Base-by-base conservation (phyloP, 169 alveolate species). In the Pseudocohnilembus persalinus region DNA sequence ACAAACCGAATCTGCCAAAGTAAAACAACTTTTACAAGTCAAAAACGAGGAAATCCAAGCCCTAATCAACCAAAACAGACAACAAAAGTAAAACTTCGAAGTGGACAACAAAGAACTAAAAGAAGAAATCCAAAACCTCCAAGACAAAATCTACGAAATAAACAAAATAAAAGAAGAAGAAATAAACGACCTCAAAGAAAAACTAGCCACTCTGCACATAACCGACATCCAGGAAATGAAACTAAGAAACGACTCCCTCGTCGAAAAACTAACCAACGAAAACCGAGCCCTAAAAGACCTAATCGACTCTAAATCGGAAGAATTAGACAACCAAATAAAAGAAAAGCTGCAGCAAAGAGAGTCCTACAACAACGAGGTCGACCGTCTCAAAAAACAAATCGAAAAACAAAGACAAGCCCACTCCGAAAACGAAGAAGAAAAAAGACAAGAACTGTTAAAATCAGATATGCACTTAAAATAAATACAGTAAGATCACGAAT, bases 301-400 rank as follows among this genome's bases (percentile, higher is more conserved):
- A 26, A 29, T 86, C 32, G 82, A 79, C 29, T 32, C 16, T 25
- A 86, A 86, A 49, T 27, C 73, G 64, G 80, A 74, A 29, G 90
- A 86, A 74, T 63, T 86, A 20, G n/a, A 86, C 25, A 86, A 86
- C 33, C 64, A 75, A 30, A 65, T 80, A 28, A 75, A 49, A 30
- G 90, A 86, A 81, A 86, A 86, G 76, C n/a, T 32, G 31, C 63
- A 80, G 30, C 35, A 86, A 81, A 86, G 79, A 68, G 90, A 86
- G 63, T 65, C 77, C 32, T 86, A 78, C 72, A 83, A 86, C 76
- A 73, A 83, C 30, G 85, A 79, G n/a, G 73, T 81, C 16, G 75
- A 86, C 65, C 72, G 90, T 63, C 49, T 81, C 1, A 80, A 80
- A 1, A 74, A 73, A 49, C 79, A 83, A 26, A 79, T 86, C 63